These are phyloP conservation scores for Pseudocercospora ulei DNA, from an alignment of 2,329 filamentous ascomycete species.

Conservation along the genomic window DNA sequence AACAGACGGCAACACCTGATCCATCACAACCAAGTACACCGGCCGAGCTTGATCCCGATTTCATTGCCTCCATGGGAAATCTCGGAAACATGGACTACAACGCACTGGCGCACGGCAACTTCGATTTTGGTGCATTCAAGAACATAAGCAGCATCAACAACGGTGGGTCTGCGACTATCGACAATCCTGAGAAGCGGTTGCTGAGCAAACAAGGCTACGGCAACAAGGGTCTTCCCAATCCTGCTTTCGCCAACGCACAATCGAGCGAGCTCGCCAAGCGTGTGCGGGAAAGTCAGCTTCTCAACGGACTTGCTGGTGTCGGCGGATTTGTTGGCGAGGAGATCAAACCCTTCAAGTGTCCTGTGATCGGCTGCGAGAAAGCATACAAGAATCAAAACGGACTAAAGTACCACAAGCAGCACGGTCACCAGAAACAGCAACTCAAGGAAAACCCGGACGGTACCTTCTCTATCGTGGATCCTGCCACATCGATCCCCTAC, in stretches of 20 bases:
- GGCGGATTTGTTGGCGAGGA: constrained; percentile 60
- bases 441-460: constrained; percentile 94
- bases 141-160: constrained; percentile 52
- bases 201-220: constrained; percentile 68
- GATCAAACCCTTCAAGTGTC: constrained; percentile 94
- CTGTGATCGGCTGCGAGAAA: constrained; percentile 96
- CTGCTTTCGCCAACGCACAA: constrained; percentile 54
- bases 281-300: constrained; percentile 55
- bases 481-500: constrained; percentile 85
- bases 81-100: constrained; percentile 33
- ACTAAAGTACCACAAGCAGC: constrained; percentile 78
- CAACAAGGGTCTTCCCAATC: constrained; percentile 42
- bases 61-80: constrained; percentile 35
- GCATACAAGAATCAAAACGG: constrained; percentile 99
- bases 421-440: constrained; percentile 93
- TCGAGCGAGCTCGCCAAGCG: constrained; percentile 65
- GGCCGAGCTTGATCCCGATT: constrained; percentile 55
- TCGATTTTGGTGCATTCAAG: constrained; percentile 38
- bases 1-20: constrained; percentile 52
- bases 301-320: constrained; percentile 45
- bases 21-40: constrained; percentile 61
- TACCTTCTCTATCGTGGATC: constrained; percentile 96
- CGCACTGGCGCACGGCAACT: constrained; percentile 35
- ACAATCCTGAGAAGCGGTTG: constrained; percentile 87
- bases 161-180: constrained; percentile 52